These are phyloP conservation scores for Asterionellopsis glacialis DNA, from an alignment of 108 stramenopile species.

Conservation along the genomic window DNA sequence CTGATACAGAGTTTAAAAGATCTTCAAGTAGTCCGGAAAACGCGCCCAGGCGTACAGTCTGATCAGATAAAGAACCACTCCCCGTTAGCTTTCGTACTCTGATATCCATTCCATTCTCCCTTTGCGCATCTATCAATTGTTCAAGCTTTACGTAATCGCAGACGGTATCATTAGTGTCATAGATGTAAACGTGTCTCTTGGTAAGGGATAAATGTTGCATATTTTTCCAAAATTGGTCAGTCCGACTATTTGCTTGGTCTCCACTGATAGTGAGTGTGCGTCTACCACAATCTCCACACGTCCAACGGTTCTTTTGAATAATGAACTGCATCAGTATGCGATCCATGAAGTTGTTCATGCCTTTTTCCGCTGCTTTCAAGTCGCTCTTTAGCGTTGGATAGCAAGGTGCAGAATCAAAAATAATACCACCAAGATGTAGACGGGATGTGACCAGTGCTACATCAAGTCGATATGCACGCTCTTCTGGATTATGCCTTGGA, in stretches of 20 bases:
- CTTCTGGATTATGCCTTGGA: slow-evolving; percentile 9
- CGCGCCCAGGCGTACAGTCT: too few relatives aligned
- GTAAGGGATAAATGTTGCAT: slow-evolving; percentile 1
- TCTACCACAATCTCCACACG: not conserved
- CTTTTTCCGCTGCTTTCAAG: not conserved
- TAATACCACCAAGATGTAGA: not conserved
- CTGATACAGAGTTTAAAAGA: not conserved
- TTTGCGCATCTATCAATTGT: slow-evolving; percentile 1
- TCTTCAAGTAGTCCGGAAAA: not conserved
- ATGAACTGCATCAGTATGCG: not conserved
- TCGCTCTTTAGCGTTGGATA: slow-evolving; percentile 3
- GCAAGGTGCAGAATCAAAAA: slow-evolving; percentile 6
- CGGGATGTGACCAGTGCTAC: slow-evolving; percentile 1
- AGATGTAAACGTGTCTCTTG: slow-evolving; percentile 7
- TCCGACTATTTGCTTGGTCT: not conserved
- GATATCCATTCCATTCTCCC: slow-evolving; percentile 2
- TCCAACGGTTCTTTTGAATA: not conserved
- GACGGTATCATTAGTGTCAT: not conserved
- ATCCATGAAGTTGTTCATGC: not conserved
- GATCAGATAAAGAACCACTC: not conserved
- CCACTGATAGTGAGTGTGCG: not conserved
- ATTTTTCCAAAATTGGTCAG: slow-evolving; percentile 5
- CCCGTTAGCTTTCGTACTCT: not conserved
- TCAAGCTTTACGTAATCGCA: not conserved
- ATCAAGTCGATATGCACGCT: slow-evolving; percentile 6